Percentiles rank a stretch among this genome's conserved stretches.
Evolutionary conservation across 352 stramenopile genomes (phyloP).

Genomic region (Phytophthora crassamura): DNA sequence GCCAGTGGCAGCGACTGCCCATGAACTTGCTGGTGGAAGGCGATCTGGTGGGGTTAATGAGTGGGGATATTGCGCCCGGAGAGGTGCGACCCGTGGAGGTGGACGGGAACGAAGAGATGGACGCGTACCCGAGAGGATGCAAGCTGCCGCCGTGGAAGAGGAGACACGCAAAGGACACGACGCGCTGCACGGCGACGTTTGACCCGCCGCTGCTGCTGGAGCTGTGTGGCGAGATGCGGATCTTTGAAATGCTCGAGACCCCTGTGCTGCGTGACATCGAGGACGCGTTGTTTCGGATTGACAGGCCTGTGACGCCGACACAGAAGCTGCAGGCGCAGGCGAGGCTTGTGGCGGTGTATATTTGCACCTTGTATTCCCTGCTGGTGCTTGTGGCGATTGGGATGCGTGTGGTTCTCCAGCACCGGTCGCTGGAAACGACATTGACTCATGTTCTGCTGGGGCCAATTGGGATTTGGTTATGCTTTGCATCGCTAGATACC

Average conservation of each 20-base stretch:
- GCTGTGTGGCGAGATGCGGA: slow-evolving; percentile 86
- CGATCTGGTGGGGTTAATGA: slow-evolving; percentile 85
- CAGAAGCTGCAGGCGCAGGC: slow-evolving; percentile 78
- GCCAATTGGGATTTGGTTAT: slow-evolving; percentile 84
- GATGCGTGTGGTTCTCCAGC: slow-evolving; percentile 68
- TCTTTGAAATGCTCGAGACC: slow-evolving; percentile 89
- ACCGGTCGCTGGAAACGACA: slow-evolving; percentile 71
- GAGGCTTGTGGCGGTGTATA: slow-evolving; percentile 55
- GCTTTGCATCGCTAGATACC: slow-evolving; percentile 86
- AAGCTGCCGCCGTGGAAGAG: slow-evolving; percentile 69
- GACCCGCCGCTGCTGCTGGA: slow-evolving; percentile 74
- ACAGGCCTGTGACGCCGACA: slow-evolving; percentile 71
- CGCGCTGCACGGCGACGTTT: slow-evolving; percentile 80
- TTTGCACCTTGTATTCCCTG: slow-evolving; percentile 76
- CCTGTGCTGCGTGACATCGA: slow-evolving; percentile 81
- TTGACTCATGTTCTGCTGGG: slow-evolving; percentile 75
- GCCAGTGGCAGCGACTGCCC: slow-evolving; percentile 79
- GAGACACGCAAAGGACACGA: slow-evolving; percentile 52
- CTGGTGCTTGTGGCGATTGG: slow-evolving; percentile 73
- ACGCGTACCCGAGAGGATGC: slow-evolving; percentile 54
- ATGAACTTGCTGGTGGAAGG: slow-evolving; percentile 88
- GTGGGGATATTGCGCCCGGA: slow-evolving; percentile 78
- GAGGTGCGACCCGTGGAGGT: slow-evolving; percentile 52
- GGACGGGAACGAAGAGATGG: slow-evolving; percentile 23
- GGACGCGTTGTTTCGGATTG: slow-evolving; percentile 80